phyloP scores from a whole-genome alignment of 352 stramenopile species.

The Phytopythium sindhum region DNA sequence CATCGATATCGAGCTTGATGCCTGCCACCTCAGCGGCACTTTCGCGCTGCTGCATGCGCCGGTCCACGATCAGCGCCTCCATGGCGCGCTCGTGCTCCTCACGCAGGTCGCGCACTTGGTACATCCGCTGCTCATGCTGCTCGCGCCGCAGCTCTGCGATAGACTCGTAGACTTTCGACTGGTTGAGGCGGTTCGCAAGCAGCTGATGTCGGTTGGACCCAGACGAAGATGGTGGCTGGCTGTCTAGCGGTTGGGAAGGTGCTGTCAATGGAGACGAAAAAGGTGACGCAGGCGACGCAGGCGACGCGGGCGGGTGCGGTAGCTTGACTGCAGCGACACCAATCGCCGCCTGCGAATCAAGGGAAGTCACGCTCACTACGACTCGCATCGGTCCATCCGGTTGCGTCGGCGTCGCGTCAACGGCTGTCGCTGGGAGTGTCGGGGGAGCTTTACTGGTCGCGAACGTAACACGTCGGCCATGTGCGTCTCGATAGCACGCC shows the following conservation, averaged over 20 bases:
- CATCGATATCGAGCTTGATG: constrained; percentile 61
- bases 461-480: not conserved
- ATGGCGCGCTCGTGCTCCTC: constrained; percentile 64
- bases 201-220: constrained; percentile 53
- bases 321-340: not conserved
- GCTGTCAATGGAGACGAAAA: not conserved
- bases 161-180: constrained; percentile 19
- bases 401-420: not conserved
- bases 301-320: not conserved
- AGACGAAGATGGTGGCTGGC: not conserved
- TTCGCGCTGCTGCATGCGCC: constrained; percentile 59
- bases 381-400: constrained; percentile 15
- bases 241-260: not conserved
- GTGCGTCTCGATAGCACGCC: not conserved
- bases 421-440: not conserved
- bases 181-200: constrained; percentile 47
- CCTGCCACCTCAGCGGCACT: constrained; percentile 48
- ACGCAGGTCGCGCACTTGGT: constrained; percentile 49
- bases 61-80: constrained; percentile 66
- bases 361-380: constrained; percentile 14
- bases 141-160: constrained; percentile 34
- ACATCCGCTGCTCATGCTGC: constrained; percentile 40
- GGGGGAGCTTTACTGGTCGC: not conserved
- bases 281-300: not conserved
- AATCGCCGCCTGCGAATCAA: constrained; percentile 10